These are phyloP conservation scores for Leptodermis oblonga DNA, from an alignment of 257 asterid genomes.

Conservation along the genomic window DNA sequence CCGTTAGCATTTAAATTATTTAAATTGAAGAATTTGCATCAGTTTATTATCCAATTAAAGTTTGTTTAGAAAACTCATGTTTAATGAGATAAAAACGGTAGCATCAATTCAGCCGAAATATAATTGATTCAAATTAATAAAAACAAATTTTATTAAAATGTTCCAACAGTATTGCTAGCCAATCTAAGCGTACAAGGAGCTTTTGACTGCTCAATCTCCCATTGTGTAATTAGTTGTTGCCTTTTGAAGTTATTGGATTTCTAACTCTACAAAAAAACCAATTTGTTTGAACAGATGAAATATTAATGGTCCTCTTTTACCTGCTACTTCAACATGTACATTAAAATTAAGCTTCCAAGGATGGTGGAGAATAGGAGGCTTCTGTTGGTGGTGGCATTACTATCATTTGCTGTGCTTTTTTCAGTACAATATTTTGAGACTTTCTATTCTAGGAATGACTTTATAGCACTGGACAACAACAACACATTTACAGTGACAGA, in stretches of 20 bases:
- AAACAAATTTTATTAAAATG: no score
- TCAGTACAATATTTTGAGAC: constrained; percentile 60
- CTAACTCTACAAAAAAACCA: no score
- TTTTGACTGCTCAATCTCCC: background rate
- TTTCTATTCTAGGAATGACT: constrained; percentile 51
- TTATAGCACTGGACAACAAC: constrained; percentile 25
- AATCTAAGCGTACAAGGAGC: no score
- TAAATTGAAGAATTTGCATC: no score
- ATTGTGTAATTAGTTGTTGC: background rate
- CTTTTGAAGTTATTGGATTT: background rate
- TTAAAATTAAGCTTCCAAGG: constrained; percentile 30
- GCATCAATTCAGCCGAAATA: no score
- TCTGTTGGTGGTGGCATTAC: constrained; percentile 53
- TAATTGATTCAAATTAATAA: no score
- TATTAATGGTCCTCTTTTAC: background rate
- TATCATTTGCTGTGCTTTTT: constrained; percentile 47
- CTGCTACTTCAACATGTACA: constrained; percentile 40
- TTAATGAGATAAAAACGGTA: no score
- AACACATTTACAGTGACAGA: constrained; percentile 24
- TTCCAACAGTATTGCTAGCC: no score
- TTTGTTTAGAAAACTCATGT: no score
- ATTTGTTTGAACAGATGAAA: background rate
- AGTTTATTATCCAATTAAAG: no score
- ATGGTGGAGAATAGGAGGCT: constrained; percentile 49
- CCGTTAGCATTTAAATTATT: no score